Percentiles rank a stretch among this genome's conserved stretches.
Conservation (phyloP, 345 rosid species). For the Citrus inodora region DNA sequence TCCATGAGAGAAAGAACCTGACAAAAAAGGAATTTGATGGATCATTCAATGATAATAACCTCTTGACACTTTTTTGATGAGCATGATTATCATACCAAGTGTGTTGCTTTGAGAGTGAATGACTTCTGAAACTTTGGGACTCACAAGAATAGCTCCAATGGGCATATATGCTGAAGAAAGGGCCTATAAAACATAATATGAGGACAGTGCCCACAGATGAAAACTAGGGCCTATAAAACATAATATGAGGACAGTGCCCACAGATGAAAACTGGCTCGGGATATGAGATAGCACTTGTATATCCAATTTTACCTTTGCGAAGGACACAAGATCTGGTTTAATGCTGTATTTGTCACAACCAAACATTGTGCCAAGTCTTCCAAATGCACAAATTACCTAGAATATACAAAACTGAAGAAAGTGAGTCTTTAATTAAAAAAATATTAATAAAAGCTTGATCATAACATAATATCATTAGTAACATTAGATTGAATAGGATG, state of each 20-base stretch:
- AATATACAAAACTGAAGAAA: slow-evolving; percentile 14
- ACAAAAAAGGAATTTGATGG: slow-evolving; percentile 9
- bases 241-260: background rate
- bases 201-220: slow-evolving; percentile 6
- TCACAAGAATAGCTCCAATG: slow-evolving; percentile 84
- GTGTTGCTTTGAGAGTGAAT: slow-evolving; percentile 90
- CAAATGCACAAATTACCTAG: slow-evolving; percentile 97
- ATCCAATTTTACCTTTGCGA: slow-evolving; percentile 71
- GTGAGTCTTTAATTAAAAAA: background rate
- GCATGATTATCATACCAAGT: slow-evolving; percentile 54
- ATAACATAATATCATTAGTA: background rate
- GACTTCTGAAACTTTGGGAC: slow-evolving; percentile 83
- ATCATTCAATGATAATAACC: background rate
- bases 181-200: slow-evolving; percentile 46
- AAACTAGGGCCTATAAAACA: slow-evolving; percentile 55
- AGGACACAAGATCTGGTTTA: slow-evolving; percentile 83
- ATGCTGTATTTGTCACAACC: slow-evolving; percentile 90
- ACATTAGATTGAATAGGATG: background rate
- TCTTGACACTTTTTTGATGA: background rate
- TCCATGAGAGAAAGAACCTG: slow-evolving; percentile 90
- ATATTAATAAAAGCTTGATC: background rate
- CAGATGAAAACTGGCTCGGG: background rate
- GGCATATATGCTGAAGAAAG: slow-evolving; percentile 94
- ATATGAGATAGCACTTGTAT: background rate
- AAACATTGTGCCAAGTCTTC: slow-evolving; percentile 94